A percentile compares a stretch with the other conserved stretches of the same genome.
Evolutionary conservation across 2,329 filamentous ascomycete genomes (phyloP).

Genomic region (Fusarium sororula): DNA sequence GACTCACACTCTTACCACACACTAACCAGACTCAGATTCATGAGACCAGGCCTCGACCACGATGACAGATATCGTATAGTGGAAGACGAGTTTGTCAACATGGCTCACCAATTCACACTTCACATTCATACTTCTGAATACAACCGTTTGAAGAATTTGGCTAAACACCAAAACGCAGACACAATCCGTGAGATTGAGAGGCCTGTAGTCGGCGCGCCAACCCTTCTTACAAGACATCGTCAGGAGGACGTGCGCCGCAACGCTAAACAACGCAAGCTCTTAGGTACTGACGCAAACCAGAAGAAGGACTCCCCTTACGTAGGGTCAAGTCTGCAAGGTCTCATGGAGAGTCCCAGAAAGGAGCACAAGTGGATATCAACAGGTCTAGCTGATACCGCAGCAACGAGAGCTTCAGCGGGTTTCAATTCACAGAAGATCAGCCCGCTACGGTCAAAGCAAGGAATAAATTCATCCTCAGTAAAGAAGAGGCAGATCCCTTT

Average conservation of each 20-base stretch:
- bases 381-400: slow-evolving; percentile 27
- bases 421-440: slow-evolving; percentile 35
- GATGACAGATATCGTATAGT: slow-evolving; percentile 85
- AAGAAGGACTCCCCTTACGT: slow-evolving; percentile 36
- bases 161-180: slow-evolving; percentile 63
- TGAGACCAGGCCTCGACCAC: slow-evolving; percentile 69
- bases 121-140: slow-evolving; percentile 85
- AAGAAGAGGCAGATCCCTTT: slow-evolving; percentile 25
- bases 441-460: slow-evolving; percentile 8
- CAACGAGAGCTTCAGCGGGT: slow-evolving; percentile 43
- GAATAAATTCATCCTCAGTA: background rate
- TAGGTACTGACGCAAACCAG: slow-evolving; percentile 3
- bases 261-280: slow-evolving; percentile 39
- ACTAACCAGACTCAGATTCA: slow-evolving; percentile 56
- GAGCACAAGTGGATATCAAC: slow-evolving; percentile 42
- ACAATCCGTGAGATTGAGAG: slow-evolving; percentile 61
- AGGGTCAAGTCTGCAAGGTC: slow-evolving; percentile 50
- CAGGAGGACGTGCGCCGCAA: slow-evolving; percentile 30
- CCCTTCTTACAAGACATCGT: slow-evolving; percentile 37
- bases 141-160: slow-evolving; percentile 68
- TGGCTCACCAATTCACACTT: slow-evolving; percentile 74
- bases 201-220: slow-evolving; percentile 56
- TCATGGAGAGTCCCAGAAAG: slow-evolving; percentile 55
- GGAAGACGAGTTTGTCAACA: slow-evolving; percentile 78
- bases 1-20: background rate